Evolutionary conservation across 306 rosid genomes (phyloP).

Genomic region (Cicer cuneatum): DNA sequence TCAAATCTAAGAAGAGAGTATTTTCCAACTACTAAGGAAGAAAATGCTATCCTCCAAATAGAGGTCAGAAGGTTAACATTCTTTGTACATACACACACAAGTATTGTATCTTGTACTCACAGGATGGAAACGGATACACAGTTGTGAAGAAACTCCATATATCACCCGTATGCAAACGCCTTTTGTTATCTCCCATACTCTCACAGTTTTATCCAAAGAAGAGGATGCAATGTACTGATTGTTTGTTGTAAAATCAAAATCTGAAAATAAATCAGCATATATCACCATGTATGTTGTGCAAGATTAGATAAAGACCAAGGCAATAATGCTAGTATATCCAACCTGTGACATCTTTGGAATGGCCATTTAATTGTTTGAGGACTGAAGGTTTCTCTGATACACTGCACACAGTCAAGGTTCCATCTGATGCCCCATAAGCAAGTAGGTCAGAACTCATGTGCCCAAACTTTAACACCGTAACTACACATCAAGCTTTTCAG

Average conservation of each 20-base stretch:
- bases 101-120: constrained; percentile 60
- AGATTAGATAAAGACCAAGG: constrained; percentile 45
- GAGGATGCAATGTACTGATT: constrained; percentile 97
- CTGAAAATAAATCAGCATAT: constrained; percentile 63
- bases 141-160: constrained; percentile 91
- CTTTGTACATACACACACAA: background rate
- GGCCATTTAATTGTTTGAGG: constrained; percentile 77
- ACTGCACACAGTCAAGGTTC: constrained; percentile 90
- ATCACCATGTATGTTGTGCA: constrained; percentile 29
- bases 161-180: constrained; percentile 96
- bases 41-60: constrained; percentile 27
- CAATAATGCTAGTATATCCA: constrained; percentile 58
- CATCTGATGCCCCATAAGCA: constrained; percentile 97
- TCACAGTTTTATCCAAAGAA: constrained; percentile 93
- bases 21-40: constrained; percentile 29
- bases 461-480: constrained; percentile 93
- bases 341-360: constrained; percentile 98
- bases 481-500: constrained; percentile 60
- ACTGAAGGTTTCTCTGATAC: constrained; percentile 82
- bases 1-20: background rate
- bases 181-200: constrained; percentile 90
- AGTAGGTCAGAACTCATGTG: constrained; percentile 98
- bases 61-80: constrained; percentile 26
- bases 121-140: constrained; percentile 97
- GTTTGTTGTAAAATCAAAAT: constrained; percentile 92